A percentile compares a stretch with the other conserved stretches of the same genome.
Evolutionary conservation across 352 stramenopile species (phyloP).

Genomic region (Phytophthora fragariaefolia): DNA sequence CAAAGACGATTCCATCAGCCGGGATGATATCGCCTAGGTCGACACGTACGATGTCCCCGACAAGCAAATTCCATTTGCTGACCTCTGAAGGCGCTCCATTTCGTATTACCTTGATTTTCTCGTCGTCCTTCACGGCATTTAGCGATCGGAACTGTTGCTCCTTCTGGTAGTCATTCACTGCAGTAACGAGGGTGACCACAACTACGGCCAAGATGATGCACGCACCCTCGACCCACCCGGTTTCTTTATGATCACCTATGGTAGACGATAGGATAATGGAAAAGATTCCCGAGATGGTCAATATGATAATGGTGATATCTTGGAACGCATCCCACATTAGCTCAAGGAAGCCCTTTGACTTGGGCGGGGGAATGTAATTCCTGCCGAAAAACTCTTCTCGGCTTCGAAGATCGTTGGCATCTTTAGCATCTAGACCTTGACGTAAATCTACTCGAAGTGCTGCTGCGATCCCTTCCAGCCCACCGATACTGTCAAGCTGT

Average conservation of each 20-base stretch:
- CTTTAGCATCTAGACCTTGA: constrained; percentile 37
- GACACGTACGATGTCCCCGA: constrained; percentile 52
- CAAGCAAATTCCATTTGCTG: constrained; percentile 40
- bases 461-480: constrained; percentile 42
- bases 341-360: constrained; percentile 42
- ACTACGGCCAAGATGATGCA: constrained; percentile 86
- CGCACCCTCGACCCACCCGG: constrained; percentile 78
- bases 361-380: constrained; percentile 51
- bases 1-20: constrained; percentile 47
- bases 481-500: constrained; percentile 28
- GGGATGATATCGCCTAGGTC: constrained; percentile 48
- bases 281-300: constrained; percentile 67
- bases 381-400: constrained; percentile 45
- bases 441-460: constrained; percentile 38
- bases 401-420: constrained; percentile 24
- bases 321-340: constrained; percentile 85
- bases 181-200: constrained; percentile 75
- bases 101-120: constrained; percentile 50
- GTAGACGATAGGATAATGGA: constrained; percentile 59
- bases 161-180: constrained; percentile 90
- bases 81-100: constrained; percentile 36
- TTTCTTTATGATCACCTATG: constrained; percentile 35
- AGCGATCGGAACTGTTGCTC: constrained; percentile 74
- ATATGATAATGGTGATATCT: constrained; percentile 83
- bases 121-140: constrained; percentile 75